Base-by-base conservation (phyloP, 306 rosid species). In the Quercus glauca region DNA sequence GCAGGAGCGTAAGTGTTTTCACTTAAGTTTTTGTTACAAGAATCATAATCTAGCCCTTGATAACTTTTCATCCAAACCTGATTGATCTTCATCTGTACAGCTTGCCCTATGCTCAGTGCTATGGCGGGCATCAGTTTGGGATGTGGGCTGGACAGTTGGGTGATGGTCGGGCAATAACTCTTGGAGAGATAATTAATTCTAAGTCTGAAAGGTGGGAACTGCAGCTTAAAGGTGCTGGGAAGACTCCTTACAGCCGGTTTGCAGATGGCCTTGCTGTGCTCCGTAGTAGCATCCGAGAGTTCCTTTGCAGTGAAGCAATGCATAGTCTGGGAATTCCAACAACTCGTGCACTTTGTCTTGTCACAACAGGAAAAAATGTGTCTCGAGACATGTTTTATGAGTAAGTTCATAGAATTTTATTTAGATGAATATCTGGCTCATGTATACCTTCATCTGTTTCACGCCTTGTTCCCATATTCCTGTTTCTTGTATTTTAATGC, bases 101-200 rank as follows among this genome's bases (percentile, higher is more conserved):
- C 82, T 80, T 91, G 77, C 94, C 99, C 69, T 95, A 93, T 78
- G 99, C 98, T 73, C 98, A 91, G 75, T 95, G 99, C 90, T 93
- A 95, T 78, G 99, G 99, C 5, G 99, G 99, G 58, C 98, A 95
- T 87, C 99, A 95, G 75, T 95, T 95, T 33, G 99, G 99, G 19
- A 95, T 87, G 97, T 95, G 99, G 99, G 99, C 99, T 56, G 98
- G 99, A 69, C 99, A 95, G 73, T 85, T 95, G 88, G 99, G 99
- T 78, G 99, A 95, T 89, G 99, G 99, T 68, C 91, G 98, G 84
- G 99, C 97, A 74, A 93, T 96, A 73, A 91, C 99, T 0, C 89
- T 96, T 5, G 99, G 98, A 69, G 99, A 96, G 90, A 87, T 93
- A 73, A 74, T 93, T 55, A 93, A 93, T 87, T 90, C 93, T 6